Evolutionary conservation across 129 eudicot genomes (phyloP), one percentile per base, ranked within the genome.

Genomic region (Escallonia rubra): DNA sequence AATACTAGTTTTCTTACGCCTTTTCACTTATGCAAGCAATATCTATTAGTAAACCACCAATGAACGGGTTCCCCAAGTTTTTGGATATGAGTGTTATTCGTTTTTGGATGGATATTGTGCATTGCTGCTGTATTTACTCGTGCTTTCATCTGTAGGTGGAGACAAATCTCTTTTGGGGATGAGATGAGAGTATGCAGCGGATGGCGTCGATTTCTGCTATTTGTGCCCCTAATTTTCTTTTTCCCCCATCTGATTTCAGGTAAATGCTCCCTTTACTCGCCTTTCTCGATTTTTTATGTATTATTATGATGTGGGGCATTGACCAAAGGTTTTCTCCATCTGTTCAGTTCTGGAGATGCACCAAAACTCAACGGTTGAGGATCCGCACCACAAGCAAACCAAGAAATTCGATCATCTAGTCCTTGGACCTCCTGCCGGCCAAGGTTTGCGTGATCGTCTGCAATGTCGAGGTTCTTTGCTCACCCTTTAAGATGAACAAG

Each of bases 241-340:
- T 41, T 89, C 39, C 71, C 83, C 34, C 90, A 78, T 76, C 54
- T 93, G 60, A 72, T 85, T 57, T 86, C 96, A 49, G 95, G 99
- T 93, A 63, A 41, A 49, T 69, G 38, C 63, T 53, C 59, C 41
- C 58, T 39, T 40, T 57, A 10, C 16, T 12, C 15, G 51, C 42
- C 53, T 52, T 10, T 40, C 46, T 65, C 66, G 6, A 7, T 3
- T 41, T 72, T 47, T 66, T 46, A 47, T 34, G 70, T 45, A n/a
- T 23, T 63, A 34, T 58, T 49, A 53, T 49, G 55, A 60, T 47
- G 46, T 60, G 4, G 23, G 43, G 14, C 8, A 66, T 50, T 67
- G 2, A 4, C 16, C 59, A 11, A 15, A 12, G n/a, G 46, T 41
- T 11, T 82, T 10, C 54, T 71, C 15, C 77, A 74, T 51, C 12